Evolutionary conservation across 176 grass and related monocot species (phyloP).

Genomic region (Hordeum marinum): DNA sequence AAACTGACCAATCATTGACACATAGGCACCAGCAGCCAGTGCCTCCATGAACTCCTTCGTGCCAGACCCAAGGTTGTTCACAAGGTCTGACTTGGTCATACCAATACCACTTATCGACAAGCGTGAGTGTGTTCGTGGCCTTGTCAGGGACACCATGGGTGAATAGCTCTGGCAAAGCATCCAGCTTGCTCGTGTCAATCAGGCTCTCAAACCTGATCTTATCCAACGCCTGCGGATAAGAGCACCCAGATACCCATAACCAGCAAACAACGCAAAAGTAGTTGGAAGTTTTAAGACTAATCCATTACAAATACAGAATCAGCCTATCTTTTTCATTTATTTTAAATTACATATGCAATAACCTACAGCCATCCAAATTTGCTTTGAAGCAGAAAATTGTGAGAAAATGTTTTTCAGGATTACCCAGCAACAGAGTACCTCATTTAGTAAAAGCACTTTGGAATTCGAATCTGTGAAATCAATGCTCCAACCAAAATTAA

Average conservation of each 20-base stretch:
- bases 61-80: slow-evolving; percentile 62
- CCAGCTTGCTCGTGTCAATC: slow-evolving; percentile 77
- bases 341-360: too few species aligned
- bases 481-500: too few species aligned
- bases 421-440: too few species aligned
- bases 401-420: too few species aligned
- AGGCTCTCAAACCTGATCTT: slow-evolving; percentile 89
- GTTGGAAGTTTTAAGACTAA: too few species aligned
- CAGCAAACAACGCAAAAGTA: too few species aligned
- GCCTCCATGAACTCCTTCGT: slow-evolving; percentile 93
- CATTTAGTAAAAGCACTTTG: too few species aligned
- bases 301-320: too few species aligned
- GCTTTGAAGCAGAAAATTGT: too few species aligned
- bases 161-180: slow-evolving; percentile 72
- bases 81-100: slow-evolving; percentile 83
- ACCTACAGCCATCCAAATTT: too few species aligned
- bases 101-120: slow-evolving; percentile 70
- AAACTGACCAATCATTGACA: slow-evolving; percentile 9
- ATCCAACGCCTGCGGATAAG: slow-evolving; percentile 50
- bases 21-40: slow-evolving; percentile 71
- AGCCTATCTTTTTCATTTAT: too few species aligned
- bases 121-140: slow-evolving; percentile 51
- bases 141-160: slow-evolving; percentile 83
- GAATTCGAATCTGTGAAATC: too few species aligned
- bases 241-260: neutral